A percentile compares a stretch with the other conserved stretches of the same genome.
Conservation (phyloP, 495 filamentous ascomycete species). For the Penicillium lagena region DNA sequence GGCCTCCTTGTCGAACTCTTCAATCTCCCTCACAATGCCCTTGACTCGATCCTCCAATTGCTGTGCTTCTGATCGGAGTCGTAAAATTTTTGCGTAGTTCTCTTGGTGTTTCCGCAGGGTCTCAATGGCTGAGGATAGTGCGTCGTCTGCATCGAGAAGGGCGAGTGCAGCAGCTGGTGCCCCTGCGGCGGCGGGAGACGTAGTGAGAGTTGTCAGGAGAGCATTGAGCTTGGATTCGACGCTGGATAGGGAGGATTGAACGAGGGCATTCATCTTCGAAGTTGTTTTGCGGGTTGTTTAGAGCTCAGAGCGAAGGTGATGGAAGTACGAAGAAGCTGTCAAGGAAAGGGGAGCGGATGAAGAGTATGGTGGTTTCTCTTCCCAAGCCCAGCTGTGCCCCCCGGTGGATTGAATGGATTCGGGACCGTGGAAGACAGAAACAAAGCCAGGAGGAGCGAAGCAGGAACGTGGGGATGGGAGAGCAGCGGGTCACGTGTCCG, state of each 20-base stretch:
- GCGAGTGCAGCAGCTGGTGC: conserved; percentile 33
- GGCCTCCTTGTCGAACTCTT: conserved; percentile 33
- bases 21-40: conserved; percentile 34
- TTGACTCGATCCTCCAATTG: conserved; percentile 34
- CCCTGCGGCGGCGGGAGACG: conserved; percentile 34
- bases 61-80: conserved; percentile 30
- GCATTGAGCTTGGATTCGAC: conserved; percentile 38
- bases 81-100: conserved; percentile 35
- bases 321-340: too few species aligned
- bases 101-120: conserved; percentile 37
- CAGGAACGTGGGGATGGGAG: too few species aligned
- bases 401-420: too few species aligned
- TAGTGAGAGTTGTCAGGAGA: conserved; percentile 34
- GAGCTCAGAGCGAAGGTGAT: too few species aligned
- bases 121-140: conserved; percentile 29
- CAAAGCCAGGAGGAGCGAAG: too few species aligned
- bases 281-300: not conserved
- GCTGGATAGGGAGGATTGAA: conserved; percentile 30
- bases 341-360: too few species aligned
- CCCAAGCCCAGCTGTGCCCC: too few species aligned
- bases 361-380: too few species aligned
- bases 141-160: conserved; percentile 39
- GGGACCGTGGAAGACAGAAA: too few species aligned
- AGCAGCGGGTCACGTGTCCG: too few species aligned
- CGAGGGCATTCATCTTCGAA: conserved; percentile 28